Conservation (phyloP, 176 grass and related monocot genomes). For the Thinopyrum elongatum region DNA sequence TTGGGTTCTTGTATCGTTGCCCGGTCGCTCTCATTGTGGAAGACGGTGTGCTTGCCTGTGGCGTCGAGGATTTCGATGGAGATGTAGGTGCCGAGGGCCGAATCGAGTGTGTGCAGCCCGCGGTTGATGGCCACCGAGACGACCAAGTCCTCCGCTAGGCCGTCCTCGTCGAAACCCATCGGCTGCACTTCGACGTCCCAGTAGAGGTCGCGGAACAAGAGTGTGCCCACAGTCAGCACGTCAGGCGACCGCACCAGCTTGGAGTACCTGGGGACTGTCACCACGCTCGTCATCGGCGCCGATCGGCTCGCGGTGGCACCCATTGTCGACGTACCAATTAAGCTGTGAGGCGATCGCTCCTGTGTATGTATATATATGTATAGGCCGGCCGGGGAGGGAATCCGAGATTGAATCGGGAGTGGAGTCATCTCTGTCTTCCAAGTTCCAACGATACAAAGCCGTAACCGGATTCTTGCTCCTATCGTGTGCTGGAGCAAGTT, state of each 20-base stretch:
- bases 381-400: too few relatives aligned
- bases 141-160: not conserved
- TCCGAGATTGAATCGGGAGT: too few relatives aligned
- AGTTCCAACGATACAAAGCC: too few relatives aligned
- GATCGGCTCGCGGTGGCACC: not conserved
- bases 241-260: not conserved
- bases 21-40: not conserved
- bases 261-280: not conserved
- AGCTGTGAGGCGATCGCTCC: too few relatives aligned
- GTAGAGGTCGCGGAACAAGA: not conserved
- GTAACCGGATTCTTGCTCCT: too few relatives aligned
- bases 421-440: too few relatives aligned
- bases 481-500: too few relatives aligned
- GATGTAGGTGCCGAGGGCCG: not conserved
- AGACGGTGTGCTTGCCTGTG: not conserved
- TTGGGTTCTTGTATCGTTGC: not conserved
- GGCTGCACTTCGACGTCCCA: not conserved
- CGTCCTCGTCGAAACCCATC: not conserved
- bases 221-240: not conserved
- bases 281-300: not conserved
- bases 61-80: not conserved
- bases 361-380: too few relatives aligned
- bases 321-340: not conserved
- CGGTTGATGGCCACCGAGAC: not conserved
- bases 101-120: not conserved